phyloP scores from a whole-genome alignment of 2,329 filamentous ascomycete species.

The Fusarium napiforme region DNA sequence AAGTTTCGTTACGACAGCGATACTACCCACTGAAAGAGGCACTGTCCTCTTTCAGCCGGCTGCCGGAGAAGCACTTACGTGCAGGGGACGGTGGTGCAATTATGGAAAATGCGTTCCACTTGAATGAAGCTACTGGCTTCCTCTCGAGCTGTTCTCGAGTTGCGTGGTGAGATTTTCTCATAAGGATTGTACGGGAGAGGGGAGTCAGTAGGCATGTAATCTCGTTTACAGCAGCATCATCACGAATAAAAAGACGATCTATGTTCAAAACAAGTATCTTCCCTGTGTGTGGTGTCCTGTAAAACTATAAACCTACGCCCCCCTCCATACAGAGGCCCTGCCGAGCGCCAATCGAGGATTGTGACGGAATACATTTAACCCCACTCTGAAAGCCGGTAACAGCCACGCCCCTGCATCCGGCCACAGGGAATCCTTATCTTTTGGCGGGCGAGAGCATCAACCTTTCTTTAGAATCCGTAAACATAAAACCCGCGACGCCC shows the following conservation, averaged over 20 bases:
- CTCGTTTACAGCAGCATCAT: no score
- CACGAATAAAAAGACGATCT: no score
- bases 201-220: no score
- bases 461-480: constrained; percentile 37
- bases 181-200: no score
- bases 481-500: constrained; percentile 46
- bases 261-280: constrained; percentile 18
- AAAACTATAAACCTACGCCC: no score
- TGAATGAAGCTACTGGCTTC: background rate
- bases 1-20: constrained; percentile 9
- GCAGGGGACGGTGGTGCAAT: constrained; percentile 3
- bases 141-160: background rate
- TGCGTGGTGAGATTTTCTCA: no score
- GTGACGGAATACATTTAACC: background rate
- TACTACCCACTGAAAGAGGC: constrained; percentile 1
- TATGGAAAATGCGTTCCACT: background rate
- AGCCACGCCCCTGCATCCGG: constrained; percentile 46
- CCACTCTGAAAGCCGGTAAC: constrained; percentile 40
- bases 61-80: constrained; percentile 15
- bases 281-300: constrained; percentile 19
- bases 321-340: constrained; percentile 6
- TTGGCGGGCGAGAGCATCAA: constrained; percentile 32
- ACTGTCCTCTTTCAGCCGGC: background rate
- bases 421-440: constrained; percentile 43
- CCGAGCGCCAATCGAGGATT: constrained; percentile 33